Evolutionary conservation across 345 rosid species (phyloP).

Genomic region (Cardamine resedifolia): DNA sequence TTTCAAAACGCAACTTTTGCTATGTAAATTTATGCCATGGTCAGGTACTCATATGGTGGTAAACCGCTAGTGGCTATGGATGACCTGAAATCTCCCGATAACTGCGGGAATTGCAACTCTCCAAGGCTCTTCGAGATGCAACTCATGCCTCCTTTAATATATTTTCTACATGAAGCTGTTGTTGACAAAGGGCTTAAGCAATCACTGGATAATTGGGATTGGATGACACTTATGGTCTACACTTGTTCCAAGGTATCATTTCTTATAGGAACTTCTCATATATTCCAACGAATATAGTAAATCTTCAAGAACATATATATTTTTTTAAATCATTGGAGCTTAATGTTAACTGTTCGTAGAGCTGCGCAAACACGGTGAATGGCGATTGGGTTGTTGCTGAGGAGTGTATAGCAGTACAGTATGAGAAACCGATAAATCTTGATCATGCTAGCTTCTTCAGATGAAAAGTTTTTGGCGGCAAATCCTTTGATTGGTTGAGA

Average conservation of each 20-base stretch:
- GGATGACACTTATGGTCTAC: constrained; percentile 77
- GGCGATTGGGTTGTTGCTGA: constrained; percentile 60
- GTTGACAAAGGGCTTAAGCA: constrained; percentile 45
- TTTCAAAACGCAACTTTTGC: neutral
- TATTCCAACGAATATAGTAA: constrained; percentile 15
- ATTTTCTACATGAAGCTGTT: constrained; percentile 69
- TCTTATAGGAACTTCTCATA: neutral
- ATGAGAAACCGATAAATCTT: constrained; percentile 49
- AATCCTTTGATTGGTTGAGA: neutral
- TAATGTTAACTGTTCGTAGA: constrained; percentile 46
- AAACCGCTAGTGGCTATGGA: constrained; percentile 61
- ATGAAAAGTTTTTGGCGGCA: neutral
- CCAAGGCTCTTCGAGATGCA: constrained; percentile 82
- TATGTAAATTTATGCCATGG: neutral
- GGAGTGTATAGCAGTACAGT: constrained; percentile 59
- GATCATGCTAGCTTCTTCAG: constrained; percentile 33
- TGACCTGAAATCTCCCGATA: constrained; percentile 49
- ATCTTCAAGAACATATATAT: neutral
- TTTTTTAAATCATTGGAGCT: neutral
- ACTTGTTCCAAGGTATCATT: constrained; percentile 69
- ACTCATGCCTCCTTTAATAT: constrained; percentile 80
- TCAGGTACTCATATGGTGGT: constrained; percentile 75
- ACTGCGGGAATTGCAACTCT: constrained; percentile 57
- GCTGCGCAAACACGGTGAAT: constrained; percentile 43
- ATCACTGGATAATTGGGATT: constrained; percentile 69